Evolutionary conservation across 2,329 filamentous ascomycete genomes (phyloP).

Genomic region (Whalleya microplaca): DNA sequence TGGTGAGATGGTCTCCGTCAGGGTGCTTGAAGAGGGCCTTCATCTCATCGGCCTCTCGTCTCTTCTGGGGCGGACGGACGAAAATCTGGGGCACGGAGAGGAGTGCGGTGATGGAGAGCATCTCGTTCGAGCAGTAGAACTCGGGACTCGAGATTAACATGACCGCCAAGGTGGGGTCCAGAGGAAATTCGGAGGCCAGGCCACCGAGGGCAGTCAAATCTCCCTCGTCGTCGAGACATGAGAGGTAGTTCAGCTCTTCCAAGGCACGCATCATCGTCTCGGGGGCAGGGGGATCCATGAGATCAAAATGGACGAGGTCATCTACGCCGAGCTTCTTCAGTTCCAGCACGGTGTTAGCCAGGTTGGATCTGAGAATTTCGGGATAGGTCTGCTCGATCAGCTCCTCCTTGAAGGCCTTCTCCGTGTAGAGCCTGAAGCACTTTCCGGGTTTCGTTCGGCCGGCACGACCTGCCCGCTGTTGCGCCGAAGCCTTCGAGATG

Average conservation of each 20-base stretch:
- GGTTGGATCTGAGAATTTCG: conserved; percentile 91
- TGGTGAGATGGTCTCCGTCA: conserved; percentile 93
- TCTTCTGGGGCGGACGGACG: conserved; percentile 79
- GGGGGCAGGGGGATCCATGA: conserved; percentile 97
- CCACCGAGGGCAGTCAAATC: conserved; percentile 85
- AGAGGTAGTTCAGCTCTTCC: conserved; percentile 96
- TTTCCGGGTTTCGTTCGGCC: conserved; percentile 98
- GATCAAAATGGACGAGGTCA: conserved; percentile 95
- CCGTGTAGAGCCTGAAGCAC: conserved; percentile 96
- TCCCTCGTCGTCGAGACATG: conserved; percentile 94
- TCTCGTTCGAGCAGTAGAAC: conserved; percentile 98
- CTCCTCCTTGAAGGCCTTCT: conserved; percentile 95
- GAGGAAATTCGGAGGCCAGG: conserved; percentile 90
- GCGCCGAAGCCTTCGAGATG: conserved; percentile 95
- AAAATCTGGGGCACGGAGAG: conserved; percentile 95
- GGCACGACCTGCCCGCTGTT: conserved; percentile 97
- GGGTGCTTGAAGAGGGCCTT: conserved; percentile 90
- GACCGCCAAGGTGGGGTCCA: conserved; percentile 91
- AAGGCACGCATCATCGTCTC: conserved; percentile 98
- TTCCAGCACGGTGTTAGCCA: conserved; percentile 93
- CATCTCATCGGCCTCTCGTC: conserved; percentile 96
- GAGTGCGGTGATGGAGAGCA: conserved; percentile 90
- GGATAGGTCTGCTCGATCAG: conserved; percentile 97
- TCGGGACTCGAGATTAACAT: conserved; percentile 98
- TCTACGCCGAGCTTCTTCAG: conserved; percentile 96